Evolutionary conservation across 768 basidiomycete genomes (phyloP).

Genomic region (Suillus fuscotomentosus): DNA sequence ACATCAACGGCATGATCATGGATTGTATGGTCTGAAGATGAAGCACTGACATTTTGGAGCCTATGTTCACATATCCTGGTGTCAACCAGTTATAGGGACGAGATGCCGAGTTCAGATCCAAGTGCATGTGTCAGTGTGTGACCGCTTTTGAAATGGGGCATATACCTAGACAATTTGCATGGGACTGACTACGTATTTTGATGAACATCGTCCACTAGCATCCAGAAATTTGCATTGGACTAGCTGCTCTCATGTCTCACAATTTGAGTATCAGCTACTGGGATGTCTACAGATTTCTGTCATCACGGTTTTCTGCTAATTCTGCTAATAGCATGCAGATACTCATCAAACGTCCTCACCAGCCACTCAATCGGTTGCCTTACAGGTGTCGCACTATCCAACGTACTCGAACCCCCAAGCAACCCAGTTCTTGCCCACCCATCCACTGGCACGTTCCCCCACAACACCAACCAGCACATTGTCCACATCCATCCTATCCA

Average conservation of each 20-base stretch:
- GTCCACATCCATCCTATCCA: no score
- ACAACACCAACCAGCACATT: no score
- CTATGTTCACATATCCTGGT: neutral
- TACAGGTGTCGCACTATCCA: constrained; percentile 11
- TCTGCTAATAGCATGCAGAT: constrained; percentile 9
- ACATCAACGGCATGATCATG: neutral
- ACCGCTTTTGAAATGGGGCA: neutral
- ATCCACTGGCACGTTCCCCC: constrained; percentile 10
- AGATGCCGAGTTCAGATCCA: neutral
- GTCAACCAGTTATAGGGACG: neutral
- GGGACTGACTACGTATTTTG: neutral
- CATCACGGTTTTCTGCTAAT: neutral
- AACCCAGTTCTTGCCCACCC: constrained; percentile 15
- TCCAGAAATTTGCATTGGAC: neutral
- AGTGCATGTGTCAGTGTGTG: neutral
- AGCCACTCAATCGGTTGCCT: constrained; percentile 9
- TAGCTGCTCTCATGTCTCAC: neutral
- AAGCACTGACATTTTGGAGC: neutral
- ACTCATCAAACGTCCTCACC: constrained; percentile 13
- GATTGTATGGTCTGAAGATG: neutral
- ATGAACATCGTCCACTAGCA: neutral
- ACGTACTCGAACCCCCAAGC: constrained; percentile 8
- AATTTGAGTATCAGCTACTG: neutral
- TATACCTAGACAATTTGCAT: neutral
- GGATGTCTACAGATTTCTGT: no score